Evolutionary conservation across 2,329 filamentous ascomycete species (phyloP).

Genomic region (Talaromyces sp.): DNA sequence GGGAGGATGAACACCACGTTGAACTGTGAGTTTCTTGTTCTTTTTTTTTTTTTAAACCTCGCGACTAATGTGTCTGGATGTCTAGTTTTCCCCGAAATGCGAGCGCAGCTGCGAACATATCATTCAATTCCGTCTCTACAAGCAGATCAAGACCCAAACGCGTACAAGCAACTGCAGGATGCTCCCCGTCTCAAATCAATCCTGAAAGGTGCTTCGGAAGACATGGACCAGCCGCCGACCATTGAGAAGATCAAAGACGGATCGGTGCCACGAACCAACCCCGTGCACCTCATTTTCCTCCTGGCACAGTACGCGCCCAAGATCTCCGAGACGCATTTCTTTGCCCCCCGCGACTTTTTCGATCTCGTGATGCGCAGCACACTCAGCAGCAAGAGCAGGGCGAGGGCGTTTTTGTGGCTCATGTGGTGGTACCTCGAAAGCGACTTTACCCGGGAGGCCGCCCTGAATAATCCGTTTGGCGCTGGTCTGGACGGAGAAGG

Average conservation of each 20-base stretch:
- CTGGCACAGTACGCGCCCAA: constrained; percentile 85
- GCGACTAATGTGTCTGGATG: constrained; percentile 11
- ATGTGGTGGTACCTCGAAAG: constrained; percentile 99
- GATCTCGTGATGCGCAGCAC: constrained; percentile 91
- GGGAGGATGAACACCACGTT: constrained; percentile 98
- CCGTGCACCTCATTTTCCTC: constrained; percentile 94
- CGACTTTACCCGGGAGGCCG: constrained; percentile 84
- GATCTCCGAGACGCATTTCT: constrained; percentile 89
- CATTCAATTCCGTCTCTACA: constrained; percentile 96
- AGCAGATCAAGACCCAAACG: constrained; percentile 87
- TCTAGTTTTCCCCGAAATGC: constrained; percentile 96
- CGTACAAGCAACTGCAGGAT: constrained; percentile 97
- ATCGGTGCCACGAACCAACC: constrained; percentile 76
- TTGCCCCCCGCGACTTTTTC: constrained; percentile 80
- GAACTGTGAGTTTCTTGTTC: constrained; percentile 62
- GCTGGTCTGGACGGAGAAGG: constrained; percentile 40
- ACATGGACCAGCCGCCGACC: constrained; percentile 75
- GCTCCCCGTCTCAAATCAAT: constrained; percentile 95
- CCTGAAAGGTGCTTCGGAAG: constrained; percentile 91
- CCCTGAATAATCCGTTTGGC: constrained; percentile 87
- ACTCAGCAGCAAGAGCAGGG: constrained; percentile 74
- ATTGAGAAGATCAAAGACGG: constrained; percentile 73
- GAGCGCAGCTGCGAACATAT: constrained; percentile 93
- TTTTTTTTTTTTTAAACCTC: not conserved
- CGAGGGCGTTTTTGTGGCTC: constrained; percentile 87